Evolutionary conservation across 768 basidiomycete species (phyloP), one percentile per base, ranked within the genome.

Genomic region (Russula compacta): DNA sequence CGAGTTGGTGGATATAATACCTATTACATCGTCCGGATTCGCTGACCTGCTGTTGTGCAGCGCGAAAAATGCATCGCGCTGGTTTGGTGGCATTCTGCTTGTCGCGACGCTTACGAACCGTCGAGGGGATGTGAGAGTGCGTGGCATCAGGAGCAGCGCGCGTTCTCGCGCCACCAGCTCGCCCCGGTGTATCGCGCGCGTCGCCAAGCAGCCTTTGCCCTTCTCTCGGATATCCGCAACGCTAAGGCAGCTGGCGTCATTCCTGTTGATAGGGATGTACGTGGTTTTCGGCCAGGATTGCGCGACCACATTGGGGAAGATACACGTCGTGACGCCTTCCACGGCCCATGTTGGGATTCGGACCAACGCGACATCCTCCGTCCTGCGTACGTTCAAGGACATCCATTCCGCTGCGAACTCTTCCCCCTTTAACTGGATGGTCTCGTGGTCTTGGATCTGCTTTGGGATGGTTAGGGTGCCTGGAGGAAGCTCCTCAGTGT

Each of bases 131-230:
- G 24, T 2, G 9, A 40, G 59, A 46, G 59, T 55, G 4, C 15
- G 49, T 44, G 49, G 52, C 59, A 57, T 40, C 6, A 77, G 58
- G 36, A 77, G 62, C 36, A 77, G 66, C 0, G 76, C 74, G 3
- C 76, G 72, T 53, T 78, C 76, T n/a, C 60, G 64, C 4, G 74
- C 63, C 51, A 78, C 71, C 17, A 72, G 60, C 11, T 76, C 73
- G 51, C 72, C 73, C 4, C 55, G 40, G 11, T 66, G 60, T 52
- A 77, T 66, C 10, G 67, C 56, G 21, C 62, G 62, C 2, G 67
- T 70, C 11, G 73, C 73, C 63, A 75, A 71, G 29, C 74, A 64
- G 6, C 74, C 76, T 11, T 60, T 36, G 0, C 76, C 76, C 42
- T 67, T 67, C 36, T 46, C 48, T 11, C 52, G 53, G 35, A 57